Conservation (phyloP, 371 early-diverging fungal genomes). For the Mortierella sp. region DNA sequence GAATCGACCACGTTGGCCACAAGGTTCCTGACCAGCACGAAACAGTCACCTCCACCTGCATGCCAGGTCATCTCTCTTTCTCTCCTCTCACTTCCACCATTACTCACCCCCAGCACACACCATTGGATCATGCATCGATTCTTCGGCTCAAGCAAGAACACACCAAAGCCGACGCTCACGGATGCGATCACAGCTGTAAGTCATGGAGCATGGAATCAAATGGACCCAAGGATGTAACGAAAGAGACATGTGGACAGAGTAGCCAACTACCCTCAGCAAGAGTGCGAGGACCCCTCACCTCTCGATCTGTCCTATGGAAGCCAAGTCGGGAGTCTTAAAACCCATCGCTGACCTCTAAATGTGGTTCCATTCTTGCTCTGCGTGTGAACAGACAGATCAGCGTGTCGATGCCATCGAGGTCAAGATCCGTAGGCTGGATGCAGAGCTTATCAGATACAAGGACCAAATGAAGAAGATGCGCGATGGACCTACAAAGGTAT, state of each 20-base stretch:
- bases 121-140: constrained; percentile 77
- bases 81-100: background rate
- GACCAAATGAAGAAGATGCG: constrained; percentile 95
- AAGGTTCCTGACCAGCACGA: no score
- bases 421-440: constrained; percentile 93
- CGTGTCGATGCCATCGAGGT: constrained; percentile 90
- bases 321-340: background rate
- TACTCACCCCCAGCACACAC: background rate
- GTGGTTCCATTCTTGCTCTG: no score
- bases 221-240: no score
- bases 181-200: constrained; percentile 80
- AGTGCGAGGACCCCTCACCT: background rate
- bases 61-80: constrained; percentile 1
- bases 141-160: constrained; percentile 81
- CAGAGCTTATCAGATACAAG: constrained; percentile 87
- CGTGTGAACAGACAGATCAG: constrained; percentile 73
- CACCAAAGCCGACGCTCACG: constrained; percentile 75
- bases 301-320: background rate
- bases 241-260: no score
- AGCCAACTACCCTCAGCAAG: no score
- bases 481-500: constrained; percentile 92
- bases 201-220: background rate
- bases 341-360: background rate
- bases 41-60: background rate
- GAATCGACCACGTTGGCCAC: background rate